Percentiles rank a stretch among this genome's conserved stretches.
phyloP scores from a whole-genome alignment of 192 early-diverging fungal species.

The Paraglomus occultum region DNA sequence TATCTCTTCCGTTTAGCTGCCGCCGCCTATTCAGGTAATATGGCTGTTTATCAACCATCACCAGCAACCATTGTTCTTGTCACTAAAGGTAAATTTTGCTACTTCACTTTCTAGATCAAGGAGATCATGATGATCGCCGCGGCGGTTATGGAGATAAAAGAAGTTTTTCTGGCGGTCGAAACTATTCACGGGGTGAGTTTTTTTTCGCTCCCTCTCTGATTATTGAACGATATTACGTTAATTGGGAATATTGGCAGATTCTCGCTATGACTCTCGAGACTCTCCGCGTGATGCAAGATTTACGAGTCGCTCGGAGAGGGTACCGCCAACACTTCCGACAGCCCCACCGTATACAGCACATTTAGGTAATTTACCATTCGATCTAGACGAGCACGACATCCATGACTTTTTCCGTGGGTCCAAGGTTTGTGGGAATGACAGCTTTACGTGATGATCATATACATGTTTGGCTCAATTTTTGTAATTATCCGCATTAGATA shows the following conservation, averaged over 20 bases:
- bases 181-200: slow-evolving; percentile 19
- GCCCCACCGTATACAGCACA: slow-evolving; percentile 86
- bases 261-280: slow-evolving; percentile 40
- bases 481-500: slow-evolving; percentile 47
- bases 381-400: slow-evolving; percentile 74
- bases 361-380: slow-evolving; percentile 90
- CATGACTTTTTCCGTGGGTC: slow-evolving; percentile 70
- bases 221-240: slow-evolving; percentile 13
- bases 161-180: not conserved
- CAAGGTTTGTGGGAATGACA: slow-evolving; percentile 47
- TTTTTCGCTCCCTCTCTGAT: not conserved
- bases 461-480: not conserved
- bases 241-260: not conserved
- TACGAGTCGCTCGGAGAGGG: slow-evolving; percentile 33
- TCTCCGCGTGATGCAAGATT: slow-evolving; percentile 39
- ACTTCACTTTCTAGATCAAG: slow-evolving; percentile 1
- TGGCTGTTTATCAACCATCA: not conserved
- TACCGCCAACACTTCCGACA: slow-evolving; percentile 70
- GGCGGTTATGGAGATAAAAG: slow-evolving; percentile 17
- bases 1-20: slow-evolving; percentile 25
- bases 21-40: slow-evolving; percentile 17
- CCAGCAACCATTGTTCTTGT: not conserved
- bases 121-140: slow-evolving; percentile 29
- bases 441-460: not conserved
- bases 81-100: not conserved